These are phyloP conservation scores for Hibiscus trionum DNA, from an alignment of 345 rosid genomes.

Conservation along the genomic window DNA sequence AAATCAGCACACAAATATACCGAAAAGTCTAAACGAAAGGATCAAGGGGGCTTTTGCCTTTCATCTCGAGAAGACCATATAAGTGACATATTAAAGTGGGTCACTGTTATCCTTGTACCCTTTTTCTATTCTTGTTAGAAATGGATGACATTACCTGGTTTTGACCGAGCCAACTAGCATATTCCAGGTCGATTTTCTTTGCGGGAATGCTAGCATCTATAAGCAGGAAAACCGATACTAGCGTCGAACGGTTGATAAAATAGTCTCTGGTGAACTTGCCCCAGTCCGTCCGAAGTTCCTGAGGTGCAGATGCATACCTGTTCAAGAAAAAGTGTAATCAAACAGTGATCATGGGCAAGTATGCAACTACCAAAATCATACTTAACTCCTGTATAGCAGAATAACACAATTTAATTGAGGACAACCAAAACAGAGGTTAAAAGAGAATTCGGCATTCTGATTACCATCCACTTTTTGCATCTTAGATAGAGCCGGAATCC, in stretches of 20 bases:
- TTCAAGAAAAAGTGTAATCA: background rate
- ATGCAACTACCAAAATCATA: background rate
- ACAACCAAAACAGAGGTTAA: background rate
- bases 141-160: slow-evolving; percentile 55
- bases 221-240: slow-evolving; percentile 84
- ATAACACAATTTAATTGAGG: background rate
- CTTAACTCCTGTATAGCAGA: background rate
- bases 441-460: background rate
- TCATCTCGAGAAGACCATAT: background rate
- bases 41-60: background rate
- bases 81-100: background rate
- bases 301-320: slow-evolving; percentile 94
- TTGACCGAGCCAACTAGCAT: slow-evolving; percentile 96
- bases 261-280: slow-evolving; percentile 75
- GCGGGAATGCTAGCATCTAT: slow-evolving; percentile 92
- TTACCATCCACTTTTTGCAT: background rate
- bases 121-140: background rate
- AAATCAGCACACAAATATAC: background rate
- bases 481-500: background rate
- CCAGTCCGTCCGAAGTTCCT: slow-evolving; percentile 74
- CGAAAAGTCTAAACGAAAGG: background rate
- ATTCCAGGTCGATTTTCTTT: slow-evolving; percentile 82
- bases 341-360: background rate
- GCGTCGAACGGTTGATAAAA: slow-evolving; percentile 72
- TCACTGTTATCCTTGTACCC: background rate